Conservation (phyloP, 495 filamentous ascomycete genomes). For the Hypoxylon rickii region DNA sequence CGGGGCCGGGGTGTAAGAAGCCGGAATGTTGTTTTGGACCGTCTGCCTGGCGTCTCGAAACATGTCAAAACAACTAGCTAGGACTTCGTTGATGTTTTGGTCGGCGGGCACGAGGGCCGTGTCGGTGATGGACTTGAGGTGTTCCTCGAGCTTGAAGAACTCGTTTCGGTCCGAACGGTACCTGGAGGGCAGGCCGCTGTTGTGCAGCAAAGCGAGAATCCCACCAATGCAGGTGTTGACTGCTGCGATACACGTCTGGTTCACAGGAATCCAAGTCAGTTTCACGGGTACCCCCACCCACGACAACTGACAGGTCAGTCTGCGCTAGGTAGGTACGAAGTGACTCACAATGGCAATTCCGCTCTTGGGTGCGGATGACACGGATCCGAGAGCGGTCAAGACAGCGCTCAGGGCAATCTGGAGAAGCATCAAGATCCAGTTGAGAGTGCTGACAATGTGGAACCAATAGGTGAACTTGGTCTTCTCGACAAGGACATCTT, state of each 20-base stretch:
- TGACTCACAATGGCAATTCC: constrained; percentile 41
- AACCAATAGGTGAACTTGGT: constrained; percentile 46
- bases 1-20: constrained; percentile 36
- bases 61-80: constrained; percentile 46
- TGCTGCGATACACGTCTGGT: constrained; percentile 50
- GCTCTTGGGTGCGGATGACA: constrained; percentile 22
- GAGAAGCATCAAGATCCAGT: constrained; percentile 49
- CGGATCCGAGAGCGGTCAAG: constrained; percentile 49
- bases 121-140: constrained; percentile 51
- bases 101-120: constrained; percentile 46
- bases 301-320: background rate
- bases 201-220: constrained; percentile 54
- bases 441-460: constrained; percentile 38
- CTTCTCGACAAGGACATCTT: constrained; percentile 47
- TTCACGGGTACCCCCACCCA: background rate
- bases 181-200: constrained; percentile 55
- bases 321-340: background rate
- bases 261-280: constrained; percentile 6
- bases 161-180: constrained; percentile 52
- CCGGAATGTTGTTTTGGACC: constrained; percentile 51
- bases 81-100: constrained; percentile 45
- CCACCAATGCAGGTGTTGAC: constrained; percentile 55
- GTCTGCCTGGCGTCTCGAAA: constrained; percentile 47
- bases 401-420: constrained; percentile 51
- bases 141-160: constrained; percentile 51